Conservation (phyloP, 2,329 filamentous ascomycete species). For the Trichoderma asperellum region DNA sequence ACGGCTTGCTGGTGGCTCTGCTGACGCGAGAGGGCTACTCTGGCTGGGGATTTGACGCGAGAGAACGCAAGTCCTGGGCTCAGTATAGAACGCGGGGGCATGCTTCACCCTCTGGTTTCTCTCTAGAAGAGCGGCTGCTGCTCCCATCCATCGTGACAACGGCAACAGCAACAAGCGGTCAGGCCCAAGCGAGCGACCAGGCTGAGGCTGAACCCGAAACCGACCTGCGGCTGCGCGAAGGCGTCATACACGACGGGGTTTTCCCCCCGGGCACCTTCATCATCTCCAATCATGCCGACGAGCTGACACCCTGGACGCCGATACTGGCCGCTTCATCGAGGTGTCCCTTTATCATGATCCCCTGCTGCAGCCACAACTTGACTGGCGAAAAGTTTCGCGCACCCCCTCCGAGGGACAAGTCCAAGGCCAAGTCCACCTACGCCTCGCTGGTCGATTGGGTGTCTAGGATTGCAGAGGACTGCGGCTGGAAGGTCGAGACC, state of each 20-base stretch:
- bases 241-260: conserved; percentile 58
- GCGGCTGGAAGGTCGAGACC: conserved; percentile 76
- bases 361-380: conserved; percentile 91
- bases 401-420: conserved; percentile 55
- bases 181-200: conserved; percentile 25
- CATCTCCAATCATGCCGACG: conserved; percentile 95
- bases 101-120: conserved; percentile 37
- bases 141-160: conserved; percentile 48
- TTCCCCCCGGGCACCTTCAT: conserved; percentile 83
- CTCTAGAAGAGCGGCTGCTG: conserved; percentile 53
- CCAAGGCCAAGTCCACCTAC: conserved; percentile 70
- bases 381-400: conserved; percentile 76
- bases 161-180: neutral
- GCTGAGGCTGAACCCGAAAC: neutral
- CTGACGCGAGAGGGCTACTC: conserved; percentile 77
- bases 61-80: conserved; percentile 82
- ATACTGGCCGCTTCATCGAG: conserved; percentile 76
- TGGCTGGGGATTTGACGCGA: conserved; percentile 91
- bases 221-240: neutral
- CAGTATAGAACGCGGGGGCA: conserved; percentile 58
- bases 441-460: conserved; percentile 83
- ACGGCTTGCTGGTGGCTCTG: conserved; percentile 85
- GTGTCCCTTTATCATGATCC: conserved; percentile 88
- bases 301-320: conserved; percentile 94
- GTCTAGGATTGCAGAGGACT: conserved; percentile 66